Percentiles rank a stretch among this genome's conserved stretches.
These are phyloP conservation scores for Escovopsis weberi DNA, from an alignment of 2,329 filamentous ascomycete species.

Conservation along the genomic window DNA sequence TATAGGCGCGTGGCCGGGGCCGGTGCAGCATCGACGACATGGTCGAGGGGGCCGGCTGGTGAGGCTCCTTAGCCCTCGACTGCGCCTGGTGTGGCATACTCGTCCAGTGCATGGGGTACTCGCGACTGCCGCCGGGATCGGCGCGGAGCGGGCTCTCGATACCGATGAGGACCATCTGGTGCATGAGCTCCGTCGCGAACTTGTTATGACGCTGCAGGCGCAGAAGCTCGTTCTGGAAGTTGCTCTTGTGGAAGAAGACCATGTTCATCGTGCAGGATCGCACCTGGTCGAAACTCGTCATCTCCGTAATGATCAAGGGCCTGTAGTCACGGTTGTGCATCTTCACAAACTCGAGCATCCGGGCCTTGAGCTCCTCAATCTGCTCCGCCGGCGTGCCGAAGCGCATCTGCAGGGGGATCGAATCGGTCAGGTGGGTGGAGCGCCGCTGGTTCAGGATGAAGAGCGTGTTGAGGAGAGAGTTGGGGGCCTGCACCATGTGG, in stretches of 20 bases:
- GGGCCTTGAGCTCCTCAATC: constrained; percentile 67
- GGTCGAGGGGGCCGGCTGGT: too few species aligned
- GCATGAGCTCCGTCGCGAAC: constrained; percentile 84
- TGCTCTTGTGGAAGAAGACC: constrained; percentile 95
- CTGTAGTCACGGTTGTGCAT: constrained; percentile 84
- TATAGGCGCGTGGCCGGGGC: constrained; percentile 6
- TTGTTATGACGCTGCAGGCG: constrained; percentile 85
- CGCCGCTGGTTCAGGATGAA: constrained; percentile 93
- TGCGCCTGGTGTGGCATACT: constrained; percentile 11
- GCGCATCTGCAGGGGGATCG: constrained; percentile 68
- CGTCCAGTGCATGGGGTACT: constrained; percentile 47
- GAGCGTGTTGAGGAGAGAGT: constrained; percentile 80
- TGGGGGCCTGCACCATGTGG: constrained; percentile 88
- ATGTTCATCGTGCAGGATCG: constrained; percentile 81
- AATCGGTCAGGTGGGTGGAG: constrained; percentile 76
- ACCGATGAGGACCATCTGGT: constrained; percentile 66
- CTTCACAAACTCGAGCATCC: constrained; percentile 69
- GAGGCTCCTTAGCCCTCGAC: too few species aligned
- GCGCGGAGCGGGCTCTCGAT: constrained; percentile 59
- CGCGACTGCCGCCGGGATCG: constrained; percentile 53
- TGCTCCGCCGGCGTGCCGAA: constrained; percentile 75
- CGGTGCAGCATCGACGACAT: constrained; percentile 5
- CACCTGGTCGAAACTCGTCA: constrained; percentile 65
- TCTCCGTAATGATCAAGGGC: constrained; percentile 70
- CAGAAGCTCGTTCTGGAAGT: constrained; percentile 87